A percentile compares a stretch with the other conserved stretches of the same genome.
phyloP scores from a whole-genome alignment of 768 basidiomycete species.

The Lentinula raphanica region DNA sequence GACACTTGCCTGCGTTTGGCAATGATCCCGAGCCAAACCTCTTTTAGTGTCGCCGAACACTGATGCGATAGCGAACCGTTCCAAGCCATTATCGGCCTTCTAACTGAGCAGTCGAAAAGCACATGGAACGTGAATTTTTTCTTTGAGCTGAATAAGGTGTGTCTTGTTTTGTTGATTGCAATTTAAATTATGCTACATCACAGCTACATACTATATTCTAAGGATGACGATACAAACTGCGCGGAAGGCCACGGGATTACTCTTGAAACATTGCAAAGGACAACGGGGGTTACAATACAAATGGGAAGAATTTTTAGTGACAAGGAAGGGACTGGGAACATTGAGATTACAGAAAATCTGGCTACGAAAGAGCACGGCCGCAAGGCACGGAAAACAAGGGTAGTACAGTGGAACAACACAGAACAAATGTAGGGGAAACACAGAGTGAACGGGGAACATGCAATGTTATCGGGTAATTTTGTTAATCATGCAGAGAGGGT shows the following conservation, averaged over 20 bases:
- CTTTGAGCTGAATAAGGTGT: too few species aligned
- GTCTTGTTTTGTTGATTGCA: neutral
- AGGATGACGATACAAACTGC: neutral
- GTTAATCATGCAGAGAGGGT: neutral
- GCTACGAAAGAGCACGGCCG: neutral
- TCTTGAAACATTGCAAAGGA: slow-evolving; percentile 1
- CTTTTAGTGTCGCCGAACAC: too few species aligned
- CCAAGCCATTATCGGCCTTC: too few species aligned
- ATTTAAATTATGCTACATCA: neutral
- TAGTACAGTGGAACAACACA: neutral
- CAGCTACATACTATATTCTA: neutral
- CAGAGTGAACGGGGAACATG: neutral
- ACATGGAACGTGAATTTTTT: neutral
- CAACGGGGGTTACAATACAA: slow-evolving; percentile 5
- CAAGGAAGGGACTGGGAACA: neutral
- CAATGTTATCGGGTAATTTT: neutral
- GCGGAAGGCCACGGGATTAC: neutral
- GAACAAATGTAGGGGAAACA: neutral
- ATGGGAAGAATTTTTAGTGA: neutral
- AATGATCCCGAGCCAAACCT: too few species aligned
- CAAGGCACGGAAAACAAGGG: neutral
- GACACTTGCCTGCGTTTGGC: too few species aligned
- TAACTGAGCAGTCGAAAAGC: neutral
- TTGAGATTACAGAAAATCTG: neutral
- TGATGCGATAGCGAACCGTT: too few species aligned